Conservation (phyloP, 2,329 filamentous ascomycete species). For the Ilyonectria destructans region DNA sequence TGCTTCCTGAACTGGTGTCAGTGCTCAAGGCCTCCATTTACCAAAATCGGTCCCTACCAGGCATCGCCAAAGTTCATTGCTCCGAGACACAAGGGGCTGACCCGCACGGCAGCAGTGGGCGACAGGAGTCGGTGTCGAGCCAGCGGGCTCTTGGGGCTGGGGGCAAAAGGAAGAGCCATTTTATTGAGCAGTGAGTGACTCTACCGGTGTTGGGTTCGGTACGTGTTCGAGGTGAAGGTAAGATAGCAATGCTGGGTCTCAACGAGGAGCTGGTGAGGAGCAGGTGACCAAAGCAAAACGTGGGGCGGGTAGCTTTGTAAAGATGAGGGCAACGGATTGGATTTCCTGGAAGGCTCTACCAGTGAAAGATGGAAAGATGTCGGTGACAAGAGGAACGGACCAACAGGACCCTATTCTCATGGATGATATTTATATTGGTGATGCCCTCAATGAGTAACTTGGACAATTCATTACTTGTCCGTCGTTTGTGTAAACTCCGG, state of each 20-base stretch:
- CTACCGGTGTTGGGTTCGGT: background rate
- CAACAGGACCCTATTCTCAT: background rate
- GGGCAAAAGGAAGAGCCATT: constrained; percentile 56
- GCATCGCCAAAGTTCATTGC: constrained; percentile 76
- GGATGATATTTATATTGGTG: constrained; percentile 20
- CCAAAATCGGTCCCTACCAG: constrained; percentile 54
- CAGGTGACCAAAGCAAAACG: background rate
- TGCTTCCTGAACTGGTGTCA: constrained; percentile 58
- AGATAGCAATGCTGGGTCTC: constrained; percentile 1
- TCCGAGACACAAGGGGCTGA: constrained; percentile 78
- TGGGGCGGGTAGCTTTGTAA: background rate
- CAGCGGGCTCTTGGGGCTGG: constrained; percentile 72
- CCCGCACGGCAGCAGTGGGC: constrained; percentile 75
- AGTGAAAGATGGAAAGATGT: background rate
- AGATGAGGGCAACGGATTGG: background rate
- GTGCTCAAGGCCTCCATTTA: background rate
- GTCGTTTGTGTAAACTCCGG: constrained; percentile 34
- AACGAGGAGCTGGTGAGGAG: background rate
- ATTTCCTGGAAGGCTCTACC: constrained; percentile 27
- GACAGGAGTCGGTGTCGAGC: constrained; percentile 78
- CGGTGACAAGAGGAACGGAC: background rate
- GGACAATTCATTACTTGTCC: background rate
- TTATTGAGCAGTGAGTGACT: background rate
- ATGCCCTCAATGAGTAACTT: background rate
- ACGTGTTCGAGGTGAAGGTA: background rate